Evolutionary conservation across 2,329 filamentous ascomycete species (phyloP), one percentile per base, ranked within the genome.

Genomic region (Talaromyces albobiverticillius): DNA sequence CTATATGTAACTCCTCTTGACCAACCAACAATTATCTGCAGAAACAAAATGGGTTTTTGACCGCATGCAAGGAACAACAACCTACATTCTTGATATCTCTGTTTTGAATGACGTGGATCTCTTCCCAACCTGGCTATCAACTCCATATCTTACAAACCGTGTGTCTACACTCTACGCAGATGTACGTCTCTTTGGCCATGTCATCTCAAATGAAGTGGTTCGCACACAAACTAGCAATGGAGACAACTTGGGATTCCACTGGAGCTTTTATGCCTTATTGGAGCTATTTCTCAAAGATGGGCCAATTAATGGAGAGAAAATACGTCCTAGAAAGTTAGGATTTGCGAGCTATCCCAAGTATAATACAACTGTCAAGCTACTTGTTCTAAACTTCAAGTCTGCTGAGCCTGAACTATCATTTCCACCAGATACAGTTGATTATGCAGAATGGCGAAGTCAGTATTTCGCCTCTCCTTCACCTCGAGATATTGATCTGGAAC

Each of bases 91-190:
- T 41, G 51, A 53, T 14, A 34, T 47, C 11, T 36, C 43, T 14
- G 42, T 41, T 29, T n/a, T 46, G 32, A 20, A 47, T 34, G 51
- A 53, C 4, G 3, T 46, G 42, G 16, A 25, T 4, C 51, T 53
- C 8, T 48, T 46, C n/a, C 43, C 43, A 26, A 52, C 40, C 13
- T 45, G 40, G 49, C 16, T 52, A 18, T 52, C 38, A 8, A 40
- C 45, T 20, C 40, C 49, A 25, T 36, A 26, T 36, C 18, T 52
- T 26, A 42, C 49, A 25, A 34, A 8, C 10, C 38, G 40, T 13
- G 18, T 52, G n/a, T 50, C 47, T 8, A 50, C 14, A 20, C 46
- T 49, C 9, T 29, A 49, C 14, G 46, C 14, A 6, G 34, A 41
- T 9, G 14, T 49, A 14, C 49, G 49, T n/a, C 16, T 38, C 10